A percentile compares a stretch with the other conserved stretches of the same genome.
Conservation (phyloP, 2,329 filamentous ascomycete species). For the Hymenoscyphus linearis region DNA sequence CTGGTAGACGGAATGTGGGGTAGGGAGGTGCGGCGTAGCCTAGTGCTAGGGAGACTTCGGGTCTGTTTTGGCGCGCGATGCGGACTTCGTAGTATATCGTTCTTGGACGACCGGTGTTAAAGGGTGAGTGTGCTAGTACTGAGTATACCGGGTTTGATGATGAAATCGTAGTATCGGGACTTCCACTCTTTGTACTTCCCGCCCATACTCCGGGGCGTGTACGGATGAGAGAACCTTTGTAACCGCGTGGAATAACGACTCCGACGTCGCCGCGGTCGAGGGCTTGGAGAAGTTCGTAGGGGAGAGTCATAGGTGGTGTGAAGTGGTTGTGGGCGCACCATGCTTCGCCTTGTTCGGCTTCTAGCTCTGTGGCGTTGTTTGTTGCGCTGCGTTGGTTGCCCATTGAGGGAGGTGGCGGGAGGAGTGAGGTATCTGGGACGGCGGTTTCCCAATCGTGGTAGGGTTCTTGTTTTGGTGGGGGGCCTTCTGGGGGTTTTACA, state of each 20-base stretch:
- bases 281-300: constrained; percentile 41
- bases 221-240: constrained; percentile 43
- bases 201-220: constrained; percentile 48
- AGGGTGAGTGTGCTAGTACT: constrained; percentile 52
- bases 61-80: constrained; percentile 39
- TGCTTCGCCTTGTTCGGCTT: constrained; percentile 57
- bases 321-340: constrained; percentile 63
- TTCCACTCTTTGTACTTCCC: constrained; percentile 37
- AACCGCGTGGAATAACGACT: constrained; percentile 46
- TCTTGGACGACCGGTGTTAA: constrained; percentile 41
- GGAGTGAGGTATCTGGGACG: constrained; percentile 66
- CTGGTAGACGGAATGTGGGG: constrained; percentile 70
- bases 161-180: constrained; percentile 58
- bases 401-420: constrained; percentile 67
- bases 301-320: constrained; percentile 45
- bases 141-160: constrained; percentile 66
- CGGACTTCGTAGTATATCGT: constrained; percentile 69
- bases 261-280: constrained; percentile 48
- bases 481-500: constrained; percentile 24
- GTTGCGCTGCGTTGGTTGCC: constrained; percentile 60
- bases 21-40: constrained; percentile 72
- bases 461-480: constrained; percentile 28
- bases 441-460: constrained; percentile 66
- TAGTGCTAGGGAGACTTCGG: constrained; percentile 52
- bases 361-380: constrained; percentile 61